Evolutionary conservation across 202 grass and related monocot genomes (phyloP), one percentile per base, ranked within the genome.

Genomic region (Elaeis oleifera): DNA sequence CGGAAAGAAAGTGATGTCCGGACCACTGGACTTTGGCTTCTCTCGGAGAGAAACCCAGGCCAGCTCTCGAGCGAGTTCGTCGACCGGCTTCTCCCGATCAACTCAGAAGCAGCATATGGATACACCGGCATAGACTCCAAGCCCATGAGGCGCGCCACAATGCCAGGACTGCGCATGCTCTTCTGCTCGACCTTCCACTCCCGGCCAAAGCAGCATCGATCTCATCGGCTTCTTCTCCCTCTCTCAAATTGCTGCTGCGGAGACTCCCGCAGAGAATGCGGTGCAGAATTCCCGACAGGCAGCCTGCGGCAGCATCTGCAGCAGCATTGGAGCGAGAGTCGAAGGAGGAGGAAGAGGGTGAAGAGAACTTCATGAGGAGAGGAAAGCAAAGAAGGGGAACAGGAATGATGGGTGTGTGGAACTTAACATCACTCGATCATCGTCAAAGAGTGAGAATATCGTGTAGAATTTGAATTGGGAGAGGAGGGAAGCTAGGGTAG

Each of bases 81-180:
- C 0, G 83, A 96, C 60, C 67, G 73, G 67, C 84, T 88, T 39
- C 78, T 72, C 8, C 69, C 44, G 6, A 78, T 29, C 54, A 49
- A 24, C 24, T 54, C 77, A 3, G 23, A 31, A 27, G 54, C 21
- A 44, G 62, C 1, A 59, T 19, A 16, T 7, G 50, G 15, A 53
- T 26, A 62, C 55, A 68, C 59, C 20, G 85, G 89, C 85, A 99
- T 87, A 6, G 85, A 65, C 68, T 94, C 85, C 21, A 99, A 67
- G 27, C 95, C 95, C 95, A 99, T 99, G 16, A 99, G 62, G 25
- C 95, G 71, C 2, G 88, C 95, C 69, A 99, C 95, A 18, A 99
- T 71, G 78, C 78, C 79, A 18, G 88, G 95, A 54, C 77, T 86
- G 70, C 58, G 50, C 8, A 52, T 18, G 15, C 56, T 60, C 69